These are phyloP conservation scores for Ophiocordyceps robertsii DNA, from an alignment of 2,329 filamentous ascomycete genomes.

Conservation along the genomic window DNA sequence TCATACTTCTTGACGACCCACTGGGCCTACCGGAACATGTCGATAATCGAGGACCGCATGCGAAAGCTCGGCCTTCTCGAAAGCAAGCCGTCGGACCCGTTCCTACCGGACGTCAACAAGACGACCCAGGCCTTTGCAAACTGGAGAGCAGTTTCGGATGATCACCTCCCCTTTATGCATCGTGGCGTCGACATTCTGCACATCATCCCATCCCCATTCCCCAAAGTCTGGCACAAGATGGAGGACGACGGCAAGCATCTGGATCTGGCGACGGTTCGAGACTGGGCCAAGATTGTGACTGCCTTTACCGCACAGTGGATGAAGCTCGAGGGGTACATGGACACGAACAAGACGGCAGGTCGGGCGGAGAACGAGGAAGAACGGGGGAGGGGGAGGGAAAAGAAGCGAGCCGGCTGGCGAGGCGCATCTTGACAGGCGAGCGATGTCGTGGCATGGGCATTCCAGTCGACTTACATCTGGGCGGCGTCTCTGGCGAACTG, in stretches of 20 bases:
- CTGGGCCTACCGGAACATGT: conserved; percentile 78
- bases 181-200: conserved; percentile 82
- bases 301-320: conserved; percentile 88
- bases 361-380: conserved; percentile 8
- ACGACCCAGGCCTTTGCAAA: conserved; percentile 27
- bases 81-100: conserved; percentile 35
- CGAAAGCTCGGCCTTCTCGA: conserved; percentile 54
- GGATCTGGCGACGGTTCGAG: conserved; percentile 64
- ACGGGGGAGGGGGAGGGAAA: conserved; percentile 12
- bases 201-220: conserved; percentile 76
- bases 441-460: too few species aligned
- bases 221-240: conserved; percentile 73
- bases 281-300: conserved; percentile 76
- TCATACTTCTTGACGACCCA: conserved; percentile 86
- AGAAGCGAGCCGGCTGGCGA: background rate
- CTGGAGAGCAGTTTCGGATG: conserved; percentile 55
- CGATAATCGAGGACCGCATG: conserved; percentile 59
- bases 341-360: conserved; percentile 6
- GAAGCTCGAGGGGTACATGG: conserved; percentile 44
- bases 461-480: background rate
- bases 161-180: conserved; percentile 82
- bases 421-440: background rate
- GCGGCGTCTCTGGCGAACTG: background rate
- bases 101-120: conserved; percentile 54
- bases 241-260: conserved; percentile 75